phyloP scores from a whole-genome alignment of 306 rosid species.

The Dalbergia cultrata region DNA sequence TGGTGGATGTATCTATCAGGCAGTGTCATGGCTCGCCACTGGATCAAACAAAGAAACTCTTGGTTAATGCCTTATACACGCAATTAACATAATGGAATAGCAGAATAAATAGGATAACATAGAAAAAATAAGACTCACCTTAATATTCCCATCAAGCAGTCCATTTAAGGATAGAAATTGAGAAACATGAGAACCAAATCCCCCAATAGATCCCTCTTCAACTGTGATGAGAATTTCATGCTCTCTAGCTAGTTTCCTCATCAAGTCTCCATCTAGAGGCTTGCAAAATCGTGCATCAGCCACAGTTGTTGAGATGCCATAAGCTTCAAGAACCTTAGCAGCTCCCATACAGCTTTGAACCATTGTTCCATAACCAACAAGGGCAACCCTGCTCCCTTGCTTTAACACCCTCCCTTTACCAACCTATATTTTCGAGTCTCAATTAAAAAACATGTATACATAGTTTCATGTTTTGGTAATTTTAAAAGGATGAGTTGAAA shows the following conservation, averaged over 20 bases:
- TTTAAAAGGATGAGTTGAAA: not conserved
- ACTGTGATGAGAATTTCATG: conserved; percentile 71
- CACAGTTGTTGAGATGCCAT: conserved; percentile 59
- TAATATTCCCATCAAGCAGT: conserved; percentile 68
- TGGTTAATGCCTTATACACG: not conserved
- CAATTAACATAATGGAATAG: not conserved
- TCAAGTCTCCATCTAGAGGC: conserved; percentile 67
- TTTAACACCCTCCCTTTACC: conserved; percentile 70
- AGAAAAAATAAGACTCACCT: conserved; percentile 47
- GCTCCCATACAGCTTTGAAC: conserved; percentile 63
- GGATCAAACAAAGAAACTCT: conserved; percentile 24
- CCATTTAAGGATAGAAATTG: conserved; percentile 65
- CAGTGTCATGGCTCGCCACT: conserved; percentile 71
- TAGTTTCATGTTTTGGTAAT: not conserved
- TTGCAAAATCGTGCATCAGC: conserved; percentile 81
- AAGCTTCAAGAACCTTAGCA: conserved; percentile 56
- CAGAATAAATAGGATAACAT: not conserved
- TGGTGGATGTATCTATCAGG: conserved; percentile 78
- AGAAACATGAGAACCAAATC: conserved; percentile 79
- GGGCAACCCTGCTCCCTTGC: conserved; percentile 71
- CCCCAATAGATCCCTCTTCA: conserved; percentile 81
- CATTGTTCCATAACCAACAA: conserved; percentile 71
- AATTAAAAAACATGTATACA: not conserved
- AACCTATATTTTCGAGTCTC: conserved; percentile 49
- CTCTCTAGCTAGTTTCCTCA: conserved; percentile 59